A percentile compares a stretch with the other conserved stretches of the same genome.
These are phyloP conservation scores for Sambucus nigra DNA, from an alignment of 129 eudicot species.

Conservation along the genomic window DNA sequence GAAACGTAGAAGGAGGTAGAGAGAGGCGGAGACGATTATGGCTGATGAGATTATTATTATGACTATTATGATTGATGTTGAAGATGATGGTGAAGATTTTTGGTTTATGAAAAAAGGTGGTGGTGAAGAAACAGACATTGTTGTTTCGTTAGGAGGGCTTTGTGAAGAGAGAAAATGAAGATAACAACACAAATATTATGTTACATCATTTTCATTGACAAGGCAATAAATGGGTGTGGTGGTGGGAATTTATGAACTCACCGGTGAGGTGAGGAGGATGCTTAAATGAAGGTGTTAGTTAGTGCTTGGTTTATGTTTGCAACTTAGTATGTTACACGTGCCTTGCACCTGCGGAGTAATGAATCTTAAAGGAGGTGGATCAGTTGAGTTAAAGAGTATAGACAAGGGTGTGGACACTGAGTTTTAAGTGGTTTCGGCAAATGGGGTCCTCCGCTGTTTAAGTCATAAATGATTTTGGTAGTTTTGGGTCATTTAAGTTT, in stretches of 20 bases:
- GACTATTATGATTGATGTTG: constrained; percentile 35
- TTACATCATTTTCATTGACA: neutral
- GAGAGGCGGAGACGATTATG: constrained; percentile 52
- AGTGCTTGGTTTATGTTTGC: too few relatives aligned
- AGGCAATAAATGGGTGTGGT: neutral
- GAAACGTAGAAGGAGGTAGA: constrained; percentile 61
- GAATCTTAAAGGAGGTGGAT: too few relatives aligned
- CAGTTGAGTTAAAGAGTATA: too few relatives aligned
- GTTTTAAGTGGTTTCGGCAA: too few relatives aligned
- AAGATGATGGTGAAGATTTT: constrained; percentile 12
- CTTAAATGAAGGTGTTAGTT: too few relatives aligned
- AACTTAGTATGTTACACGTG: too few relatives aligned
- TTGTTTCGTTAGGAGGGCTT: neutral
- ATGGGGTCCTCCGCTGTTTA: too few relatives aligned
- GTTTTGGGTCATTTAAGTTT: too few relatives aligned
- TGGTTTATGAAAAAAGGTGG: constrained; percentile 2
- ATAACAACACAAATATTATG: neutral
- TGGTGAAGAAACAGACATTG: constrained; percentile 11
- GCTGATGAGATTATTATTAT: constrained; percentile 55
- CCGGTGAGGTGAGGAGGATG: constrained; percentile 4
- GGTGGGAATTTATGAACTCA: constrained; percentile 3
- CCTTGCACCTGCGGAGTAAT: too few relatives aligned
- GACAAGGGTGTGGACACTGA: too few relatives aligned
- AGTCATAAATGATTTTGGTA: too few relatives aligned
- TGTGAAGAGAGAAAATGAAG: constrained; percentile 2